Conservation (phyloP, 2,329 filamentous ascomycete genomes). For the Didymella lethalis region DNA sequence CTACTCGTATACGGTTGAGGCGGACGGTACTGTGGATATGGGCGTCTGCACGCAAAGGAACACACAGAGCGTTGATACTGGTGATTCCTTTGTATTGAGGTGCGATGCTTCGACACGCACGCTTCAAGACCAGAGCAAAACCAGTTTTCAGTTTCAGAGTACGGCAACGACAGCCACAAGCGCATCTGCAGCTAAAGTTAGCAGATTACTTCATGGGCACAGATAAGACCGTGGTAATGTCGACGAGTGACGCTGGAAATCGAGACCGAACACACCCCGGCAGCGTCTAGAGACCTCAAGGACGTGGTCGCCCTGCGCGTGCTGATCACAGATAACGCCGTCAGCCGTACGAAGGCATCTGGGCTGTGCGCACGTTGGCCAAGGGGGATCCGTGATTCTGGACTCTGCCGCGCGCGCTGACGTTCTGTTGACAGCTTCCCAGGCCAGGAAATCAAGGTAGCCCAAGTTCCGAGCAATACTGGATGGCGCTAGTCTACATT, state of each 20-base stretch:
- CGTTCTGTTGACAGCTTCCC: conserved; percentile 11
- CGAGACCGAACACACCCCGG: conserved; percentile 10
- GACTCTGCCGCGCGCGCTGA: conserved; percentile 18
- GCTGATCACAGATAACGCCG: conserved; percentile 12
- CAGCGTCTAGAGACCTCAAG: conserved; percentile 1
- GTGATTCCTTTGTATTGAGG: conserved; percentile 7
- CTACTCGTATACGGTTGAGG: conserved; percentile 4
- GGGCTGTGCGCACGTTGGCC: conserved; percentile 14
- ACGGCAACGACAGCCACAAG: conserved; percentile 8
- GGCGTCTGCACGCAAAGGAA: not conserved
- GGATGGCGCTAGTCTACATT: conserved; percentile 10
- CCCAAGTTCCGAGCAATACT: not conserved
- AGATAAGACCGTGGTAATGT: conserved; percentile 14
- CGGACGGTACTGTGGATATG: conserved; percentile 16
- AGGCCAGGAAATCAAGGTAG: conserved; percentile 5
- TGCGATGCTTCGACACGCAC: conserved; percentile 1
- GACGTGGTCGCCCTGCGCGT: conserved; percentile 12
- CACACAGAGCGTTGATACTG: conserved; percentile 1
- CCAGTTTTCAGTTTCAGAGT: conserved; percentile 15
- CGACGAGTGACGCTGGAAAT: conserved; percentile 5
- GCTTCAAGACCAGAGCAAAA: not conserved
- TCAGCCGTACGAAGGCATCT: conserved; percentile 10
- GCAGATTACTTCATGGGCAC: conserved; percentile 3
- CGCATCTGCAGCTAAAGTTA: conserved; percentile 17
- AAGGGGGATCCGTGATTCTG: conserved; percentile 9